Evolutionary conservation across 768 basidiomycete genomes (phyloP).

Genomic region (Lentinula sp.): DNA sequence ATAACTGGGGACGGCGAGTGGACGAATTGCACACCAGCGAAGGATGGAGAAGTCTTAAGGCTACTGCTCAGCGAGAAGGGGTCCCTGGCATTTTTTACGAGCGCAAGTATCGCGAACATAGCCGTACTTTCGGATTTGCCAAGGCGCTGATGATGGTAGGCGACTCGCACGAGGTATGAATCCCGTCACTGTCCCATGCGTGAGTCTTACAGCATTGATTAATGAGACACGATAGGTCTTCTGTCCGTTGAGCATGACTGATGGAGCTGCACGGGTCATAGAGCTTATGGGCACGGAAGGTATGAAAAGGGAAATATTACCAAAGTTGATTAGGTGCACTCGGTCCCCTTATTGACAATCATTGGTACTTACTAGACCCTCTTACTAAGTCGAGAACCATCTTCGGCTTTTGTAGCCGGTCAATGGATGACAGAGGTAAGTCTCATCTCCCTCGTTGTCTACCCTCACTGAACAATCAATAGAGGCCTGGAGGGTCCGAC

Average conservation of each 20-base stretch:
- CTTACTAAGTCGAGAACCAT: constrained; percentile 49
- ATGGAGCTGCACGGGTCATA: constrained; percentile 68
- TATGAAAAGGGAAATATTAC: constrained; percentile 53
- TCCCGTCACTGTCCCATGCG: background rate
- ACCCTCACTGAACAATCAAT: background rate
- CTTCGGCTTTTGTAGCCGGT: constrained; percentile 60
- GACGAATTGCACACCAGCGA: constrained; percentile 67
- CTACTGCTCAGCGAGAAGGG: constrained; percentile 56
- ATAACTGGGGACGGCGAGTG: constrained; percentile 65
- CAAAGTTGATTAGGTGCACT: constrained; percentile 55
- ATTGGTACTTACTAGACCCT: background rate
- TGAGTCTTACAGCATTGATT: background rate
- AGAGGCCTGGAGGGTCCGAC: constrained; percentile 73
- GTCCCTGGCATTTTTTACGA: constrained; percentile 65
- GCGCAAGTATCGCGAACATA: constrained; percentile 52
- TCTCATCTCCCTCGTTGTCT: constrained; percentile 20
- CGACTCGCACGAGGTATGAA: constrained; percentile 55
- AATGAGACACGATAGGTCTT: constrained; percentile 36
- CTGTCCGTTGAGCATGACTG: constrained; percentile 78
- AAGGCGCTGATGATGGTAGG: constrained; percentile 58
- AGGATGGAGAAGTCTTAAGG: constrained; percentile 67
- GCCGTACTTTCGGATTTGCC: constrained; percentile 59
- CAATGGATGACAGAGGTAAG: constrained; percentile 82
- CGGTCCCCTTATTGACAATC: background rate
- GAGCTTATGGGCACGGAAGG: constrained; percentile 57